Base-by-base conservation (phyloP, 2,329 filamentous ascomycete genomes). In the Celoporthe dispersa region DNA sequence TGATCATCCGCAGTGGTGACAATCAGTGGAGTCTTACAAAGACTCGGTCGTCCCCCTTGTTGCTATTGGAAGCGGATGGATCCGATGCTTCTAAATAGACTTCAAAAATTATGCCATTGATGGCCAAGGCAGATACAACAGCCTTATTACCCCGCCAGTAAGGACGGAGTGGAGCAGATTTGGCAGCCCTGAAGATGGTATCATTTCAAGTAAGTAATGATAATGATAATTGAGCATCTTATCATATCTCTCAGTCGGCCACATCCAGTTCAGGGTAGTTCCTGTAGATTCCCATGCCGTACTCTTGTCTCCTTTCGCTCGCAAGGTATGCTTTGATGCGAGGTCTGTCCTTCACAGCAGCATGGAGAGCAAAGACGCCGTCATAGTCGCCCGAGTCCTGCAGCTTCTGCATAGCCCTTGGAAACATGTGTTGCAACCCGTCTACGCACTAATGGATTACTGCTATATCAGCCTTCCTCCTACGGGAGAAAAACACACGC, bases 181-280 rank as follows among this genome's bases (percentile, higher is more conserved):
- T 16, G 39, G 39, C 1, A 14, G 41, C 6, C 41, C 1, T n/a
- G 22, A n/a, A 48, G 44, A 48, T 48, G 22, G 22, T 19, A 22
- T 35, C 8, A 35, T 35, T 35, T 35, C 35, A 35, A 35, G 35
- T 35, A 35, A 35, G 35, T 37, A 37, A 37, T 37, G 35, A 37
- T 4, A 28, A 55, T 55, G 48, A 3, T 48, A 48, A n/a, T 31
- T 57, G 53, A 7, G 28, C 12, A 19, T 57, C 53, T 31, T 57
- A 31, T 25, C 25, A 22, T 31, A 22, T 16, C 41, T 72, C n/a
- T 39, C 62, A 74, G 25, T 75, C 75, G 57, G 85, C 79, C 59
- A 81, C 73, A 74, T 94, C 92, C 65, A 95, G 79, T 81, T 94
- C 92, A 2, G 88, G 85, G 76, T 95, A 94, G 75, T 92, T 82